A percentile compares a stretch with the other conserved stretches of the same genome.
Conservation (phyloP, 2,329 filamentous ascomycete species). For the Samsoniella hepiali region DNA sequence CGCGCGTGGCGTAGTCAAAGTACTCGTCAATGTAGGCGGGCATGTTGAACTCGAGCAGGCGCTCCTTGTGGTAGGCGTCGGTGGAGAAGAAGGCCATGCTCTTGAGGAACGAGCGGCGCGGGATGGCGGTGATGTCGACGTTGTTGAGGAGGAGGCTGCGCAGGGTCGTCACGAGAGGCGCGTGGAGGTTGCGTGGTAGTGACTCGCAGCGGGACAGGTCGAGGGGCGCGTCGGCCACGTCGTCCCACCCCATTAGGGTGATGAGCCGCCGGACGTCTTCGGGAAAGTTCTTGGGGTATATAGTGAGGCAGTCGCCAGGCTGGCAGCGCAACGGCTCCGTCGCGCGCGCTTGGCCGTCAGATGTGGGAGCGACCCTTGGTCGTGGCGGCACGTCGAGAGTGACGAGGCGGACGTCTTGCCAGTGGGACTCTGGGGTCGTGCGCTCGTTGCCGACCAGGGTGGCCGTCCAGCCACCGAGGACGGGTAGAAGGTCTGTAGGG, state of each 20-base stretch:
- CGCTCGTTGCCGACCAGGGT: conserved; percentile 64
- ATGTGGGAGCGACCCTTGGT: no score
- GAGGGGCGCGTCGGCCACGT: conserved; percentile 68
- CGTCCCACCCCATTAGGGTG: conserved; percentile 72
- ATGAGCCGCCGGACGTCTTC: conserved; percentile 78
- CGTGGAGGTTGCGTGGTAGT: conserved; percentile 35
- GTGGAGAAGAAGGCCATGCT: conserved; percentile 71
- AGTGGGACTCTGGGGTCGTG: conserved; percentile 73
- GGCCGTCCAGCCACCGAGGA: conserved; percentile 56
- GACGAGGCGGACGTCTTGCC: conserved; percentile 91
- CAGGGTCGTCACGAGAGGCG: conserved; percentile 54
- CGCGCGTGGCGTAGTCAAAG: conserved; percentile 91
- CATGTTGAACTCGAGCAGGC: conserved; percentile 78
- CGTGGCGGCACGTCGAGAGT: conserved; percentile 48
- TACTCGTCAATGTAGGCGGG: conserved; percentile 83
- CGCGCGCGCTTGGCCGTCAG: conserved; percentile 15
- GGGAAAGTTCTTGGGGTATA: conserved; percentile 85
- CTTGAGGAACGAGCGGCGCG: conserved; percentile 80
- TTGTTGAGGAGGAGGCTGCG: conserved; percentile 75
- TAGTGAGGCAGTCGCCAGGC: conserved; percentile 76
- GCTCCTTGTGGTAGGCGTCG: conserved; percentile 70
- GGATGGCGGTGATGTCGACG: conserved; percentile 86
- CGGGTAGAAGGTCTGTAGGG: conserved; percentile 44
- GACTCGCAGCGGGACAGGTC: conserved; percentile 40
- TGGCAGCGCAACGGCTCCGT: conserved; percentile 37